These are phyloP conservation scores for Ophiostoma quercus DNA, from an alignment of 2,329 filamentous ascomycete species.

Conservation along the genomic window DNA sequence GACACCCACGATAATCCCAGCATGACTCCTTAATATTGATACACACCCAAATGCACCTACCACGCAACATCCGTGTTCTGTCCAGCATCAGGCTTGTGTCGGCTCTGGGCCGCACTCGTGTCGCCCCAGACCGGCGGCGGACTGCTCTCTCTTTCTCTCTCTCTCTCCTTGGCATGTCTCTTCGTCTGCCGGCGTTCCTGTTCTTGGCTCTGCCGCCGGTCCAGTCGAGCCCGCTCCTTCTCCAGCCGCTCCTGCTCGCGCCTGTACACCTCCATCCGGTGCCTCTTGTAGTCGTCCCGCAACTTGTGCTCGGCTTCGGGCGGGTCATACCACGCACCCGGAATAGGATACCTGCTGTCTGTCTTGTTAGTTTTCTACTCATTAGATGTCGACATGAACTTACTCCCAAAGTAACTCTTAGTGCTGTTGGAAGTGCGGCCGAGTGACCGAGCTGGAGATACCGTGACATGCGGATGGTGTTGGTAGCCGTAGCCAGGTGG, in stretches of 20 bases:
- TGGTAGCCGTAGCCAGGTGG: not conserved
- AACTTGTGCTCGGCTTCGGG: slow-evolving; percentile 9
- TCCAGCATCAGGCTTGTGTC: not conserved
- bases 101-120: not conserved
- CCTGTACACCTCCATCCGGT: not conserved
- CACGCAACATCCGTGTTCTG: not conserved
- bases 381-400: not conserved
- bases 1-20: not conserved
- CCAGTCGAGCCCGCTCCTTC: not conserved
- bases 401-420: not conserved
- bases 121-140: not conserved
- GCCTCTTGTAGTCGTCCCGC: slow-evolving; percentile 11
- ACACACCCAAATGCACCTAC: not conserved
- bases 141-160: not conserved
- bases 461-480: not conserved
- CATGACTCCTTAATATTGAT: not conserved
- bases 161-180: not conserved
- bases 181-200: not conserved
- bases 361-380: not conserved
- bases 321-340: not conserved
- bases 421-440: not conserved
- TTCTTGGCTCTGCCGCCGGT: not conserved
- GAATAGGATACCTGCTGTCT: slow-evolving; percentile 7
- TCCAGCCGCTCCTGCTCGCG: slow-evolving; percentile 9
- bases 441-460: not conserved